These are phyloP conservation scores for Periglandula ipomoeae DNA, from an alignment of 2,329 filamentous ascomycete species.

Conservation along the genomic window DNA sequence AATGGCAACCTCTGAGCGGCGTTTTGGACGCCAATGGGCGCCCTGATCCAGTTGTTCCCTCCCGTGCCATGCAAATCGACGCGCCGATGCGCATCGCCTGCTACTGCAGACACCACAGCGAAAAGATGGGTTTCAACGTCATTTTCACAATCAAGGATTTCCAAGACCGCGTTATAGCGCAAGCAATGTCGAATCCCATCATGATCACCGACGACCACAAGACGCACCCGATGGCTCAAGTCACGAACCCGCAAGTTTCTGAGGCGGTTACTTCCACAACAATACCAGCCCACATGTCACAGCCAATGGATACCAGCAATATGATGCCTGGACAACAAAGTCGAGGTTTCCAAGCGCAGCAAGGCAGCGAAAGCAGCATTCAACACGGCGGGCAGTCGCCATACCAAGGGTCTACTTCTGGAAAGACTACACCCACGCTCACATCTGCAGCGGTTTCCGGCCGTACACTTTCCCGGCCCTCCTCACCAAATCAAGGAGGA, in stretches of 20 bases:
- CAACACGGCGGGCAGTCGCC: conserved; percentile 37
- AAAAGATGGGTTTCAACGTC: conserved; percentile 85
- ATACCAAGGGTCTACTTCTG: conserved; percentile 21
- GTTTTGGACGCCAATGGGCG: conserved; percentile 34
- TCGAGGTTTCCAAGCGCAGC: conserved; percentile 44
- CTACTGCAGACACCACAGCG: conserved; percentile 90
- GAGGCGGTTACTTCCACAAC: conserved; percentile 18
- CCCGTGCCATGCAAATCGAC: conserved; percentile 66
- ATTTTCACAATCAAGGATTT: conserved; percentile 92
- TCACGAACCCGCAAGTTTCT: conserved; percentile 18
- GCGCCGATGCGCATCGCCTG: conserved; percentile 94
- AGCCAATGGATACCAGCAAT: conserved; percentile 20
- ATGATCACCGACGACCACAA: conserved; percentile 99
- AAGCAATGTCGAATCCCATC: conserved; percentile 78
- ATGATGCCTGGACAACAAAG: conserved; percentile 22
- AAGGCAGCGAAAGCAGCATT: conserved; percentile 53
- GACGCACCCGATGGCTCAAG: conserved; percentile 46
- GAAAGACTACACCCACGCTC: conserved; percentile 23
- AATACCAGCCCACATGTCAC: conserved; percentile 10
- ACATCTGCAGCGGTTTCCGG: conserved; percentile 11
- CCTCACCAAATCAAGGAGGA: conserved; percentile 59
- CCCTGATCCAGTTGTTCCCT: conserved; percentile 36
- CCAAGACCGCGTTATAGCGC: conserved; percentile 65
- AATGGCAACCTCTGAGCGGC: conserved; percentile 60
- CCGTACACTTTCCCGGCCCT: conserved; percentile 56